phyloP scores from a whole-genome alignment of 176 grass and related monocot genomes.

The Aegilops bicornis region DNA sequence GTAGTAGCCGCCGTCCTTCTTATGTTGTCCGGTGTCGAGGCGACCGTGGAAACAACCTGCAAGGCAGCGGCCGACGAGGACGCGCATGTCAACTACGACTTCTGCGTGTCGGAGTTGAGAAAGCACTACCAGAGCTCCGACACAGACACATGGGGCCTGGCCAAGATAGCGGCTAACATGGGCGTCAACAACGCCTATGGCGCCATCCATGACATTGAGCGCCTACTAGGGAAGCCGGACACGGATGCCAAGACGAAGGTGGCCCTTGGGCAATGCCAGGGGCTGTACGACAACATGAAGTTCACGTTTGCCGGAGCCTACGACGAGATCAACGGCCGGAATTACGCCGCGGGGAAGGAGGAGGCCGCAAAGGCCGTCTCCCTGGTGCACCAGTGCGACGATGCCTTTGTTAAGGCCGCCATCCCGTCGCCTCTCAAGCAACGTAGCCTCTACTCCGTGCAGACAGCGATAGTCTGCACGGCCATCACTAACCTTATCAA shows the following conservation, averaged over 20 bases:
- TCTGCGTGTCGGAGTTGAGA: neutral
- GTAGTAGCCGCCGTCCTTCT: neutral
- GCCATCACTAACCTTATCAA: slow-evolving; percentile 34
- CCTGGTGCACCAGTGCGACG: neutral
- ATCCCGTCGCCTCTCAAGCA: neutral
- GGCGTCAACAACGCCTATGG: neutral
- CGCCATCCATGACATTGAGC: neutral
- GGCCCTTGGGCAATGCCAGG: neutral
- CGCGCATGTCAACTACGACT: neutral
- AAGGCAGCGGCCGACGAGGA: neutral
- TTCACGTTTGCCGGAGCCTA: neutral
- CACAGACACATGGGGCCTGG: neutral
- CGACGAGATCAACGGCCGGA: neutral
- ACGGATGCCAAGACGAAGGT: neutral
- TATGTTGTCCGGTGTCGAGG: neutral
- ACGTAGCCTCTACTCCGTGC: neutral
- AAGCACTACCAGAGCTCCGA: neutral
- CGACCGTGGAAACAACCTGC: neutral
- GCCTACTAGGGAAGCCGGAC: neutral
- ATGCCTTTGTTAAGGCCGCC: neutral
- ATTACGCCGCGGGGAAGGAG: neutral
- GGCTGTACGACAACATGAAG: neutral
- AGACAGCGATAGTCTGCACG: neutral
- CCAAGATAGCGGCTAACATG: neutral
- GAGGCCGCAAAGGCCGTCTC: neutral